Percentiles rank a stretch among this genome's conserved stretches.
Evolutionary conservation across 768 basidiomycete genomes (phyloP).

Genomic region (Candolleomyces aberdarensis): DNA sequence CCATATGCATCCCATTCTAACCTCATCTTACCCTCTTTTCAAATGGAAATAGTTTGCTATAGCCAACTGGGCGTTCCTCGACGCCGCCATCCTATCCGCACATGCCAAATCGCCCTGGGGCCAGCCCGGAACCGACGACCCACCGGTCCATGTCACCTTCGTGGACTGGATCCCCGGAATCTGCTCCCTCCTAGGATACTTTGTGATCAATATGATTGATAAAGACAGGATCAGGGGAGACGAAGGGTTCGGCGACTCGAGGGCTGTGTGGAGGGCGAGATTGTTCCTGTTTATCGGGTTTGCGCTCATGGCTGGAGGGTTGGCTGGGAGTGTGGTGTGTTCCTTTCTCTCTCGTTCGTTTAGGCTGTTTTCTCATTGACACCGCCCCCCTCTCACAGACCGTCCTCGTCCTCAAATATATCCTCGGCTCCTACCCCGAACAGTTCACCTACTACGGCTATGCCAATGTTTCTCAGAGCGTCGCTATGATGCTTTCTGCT

Average conservation of each 20-base stretch:
- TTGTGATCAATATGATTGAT: conserved; percentile 92
- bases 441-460: conserved; percentile 90
- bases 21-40: too few relatives aligned
- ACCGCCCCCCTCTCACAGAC: conserved; percentile 47
- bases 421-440: conserved; percentile 67
- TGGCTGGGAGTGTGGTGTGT: conserved; percentile 95
- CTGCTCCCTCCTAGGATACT: conserved; percentile 87
- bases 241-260: conserved; percentile 75
- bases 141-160: conserved; percentile 76
- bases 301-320: conserved; percentile 94
- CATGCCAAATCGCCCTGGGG: conserved; percentile 78
- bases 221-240: conserved; percentile 84
- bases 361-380: neutral
- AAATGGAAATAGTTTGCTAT: conserved; percentile 72
- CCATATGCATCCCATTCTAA: neutral
- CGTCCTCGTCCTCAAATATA: conserved; percentile 86
- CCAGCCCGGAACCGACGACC: conserved; percentile 56
- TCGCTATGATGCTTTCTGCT: conserved; percentile 78
- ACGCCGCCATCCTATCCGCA: conserved; percentile 87
- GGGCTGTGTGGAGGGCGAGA: conserved; percentile 88
- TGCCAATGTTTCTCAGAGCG: conserved; percentile 93
- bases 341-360: neutral
- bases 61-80: conserved; percentile 93
- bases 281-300: conserved; percentile 93
- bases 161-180: conserved; percentile 98